These are phyloP conservation scores for Epithemia pelagica DNA, from an alignment of 108 stramenopile genomes.

Conservation along the genomic window DNA sequence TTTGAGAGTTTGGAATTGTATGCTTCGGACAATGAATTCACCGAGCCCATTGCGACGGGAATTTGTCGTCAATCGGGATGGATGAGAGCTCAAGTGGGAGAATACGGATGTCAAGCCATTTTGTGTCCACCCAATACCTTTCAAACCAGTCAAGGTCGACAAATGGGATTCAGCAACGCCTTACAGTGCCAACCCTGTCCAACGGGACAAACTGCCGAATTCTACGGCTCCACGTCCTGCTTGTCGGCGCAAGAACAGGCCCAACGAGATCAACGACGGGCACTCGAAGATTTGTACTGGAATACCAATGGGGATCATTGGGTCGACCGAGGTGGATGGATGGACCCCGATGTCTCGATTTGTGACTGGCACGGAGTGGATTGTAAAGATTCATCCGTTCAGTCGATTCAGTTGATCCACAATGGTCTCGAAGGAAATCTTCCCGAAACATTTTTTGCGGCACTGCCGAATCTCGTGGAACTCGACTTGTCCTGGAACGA, in stretches of 20 bases:
- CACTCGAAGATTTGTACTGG: conserved; percentile 46
- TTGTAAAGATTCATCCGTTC: conserved; percentile 31
- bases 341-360: conserved; percentile 36
- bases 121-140: conserved; percentile 66
- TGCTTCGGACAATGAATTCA: conserved; percentile 60
- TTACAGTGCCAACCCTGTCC: conserved; percentile 28
- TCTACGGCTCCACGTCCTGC: conserved; percentile 55
- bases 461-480: conserved; percentile 13
- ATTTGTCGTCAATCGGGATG: conserved; percentile 32
- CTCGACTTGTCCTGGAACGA: conserved; percentile 16
- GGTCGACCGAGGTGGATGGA: conserved; percentile 28
- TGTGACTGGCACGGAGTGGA: conserved; percentile 48
- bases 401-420: conserved; percentile 39
- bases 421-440: conserved; percentile 10
- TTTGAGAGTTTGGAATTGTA: conserved; percentile 31
- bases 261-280: conserved; percentile 37
- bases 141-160: conserved; percentile 27
- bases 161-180: conserved; percentile 48
- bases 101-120: conserved; percentile 66
- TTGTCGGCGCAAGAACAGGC: conserved; percentile 32
- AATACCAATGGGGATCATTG: conserved; percentile 30
- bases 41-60: conserved; percentile 24
- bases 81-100: conserved; percentile 48
- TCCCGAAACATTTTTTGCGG: neutral
- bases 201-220: conserved; percentile 40